phyloP scores from a whole-genome alignment of 108 stramenopile genomes.

The Nannochloropsis gaditana region DNA sequence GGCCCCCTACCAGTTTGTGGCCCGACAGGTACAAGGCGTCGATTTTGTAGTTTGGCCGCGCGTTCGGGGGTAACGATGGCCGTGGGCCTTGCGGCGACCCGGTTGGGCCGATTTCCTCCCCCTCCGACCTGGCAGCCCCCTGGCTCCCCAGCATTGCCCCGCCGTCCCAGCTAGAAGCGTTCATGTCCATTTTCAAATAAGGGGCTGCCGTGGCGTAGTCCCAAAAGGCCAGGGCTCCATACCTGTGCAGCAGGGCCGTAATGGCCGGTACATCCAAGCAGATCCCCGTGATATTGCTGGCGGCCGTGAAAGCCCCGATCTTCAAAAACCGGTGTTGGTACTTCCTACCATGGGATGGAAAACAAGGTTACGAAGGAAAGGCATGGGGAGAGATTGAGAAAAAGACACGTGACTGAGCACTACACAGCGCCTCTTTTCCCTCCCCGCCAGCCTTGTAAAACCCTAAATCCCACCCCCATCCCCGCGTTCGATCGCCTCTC shows the following conservation, averaged over 20 bases:
- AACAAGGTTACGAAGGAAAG: neutral
- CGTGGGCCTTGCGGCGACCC: neutral
- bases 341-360: neutral
- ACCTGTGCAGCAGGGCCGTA: constrained; percentile 63
- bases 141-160: neutral
- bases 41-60: constrained; percentile 49
- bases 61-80: neutral
- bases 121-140: neutral
- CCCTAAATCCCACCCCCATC: neutral
- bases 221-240: constrained; percentile 80
- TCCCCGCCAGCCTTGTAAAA: neutral
- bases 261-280: constrained; percentile 72
- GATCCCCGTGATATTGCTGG: constrained; percentile 84
- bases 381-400: neutral
- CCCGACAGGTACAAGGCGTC: constrained; percentile 57
- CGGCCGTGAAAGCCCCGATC: constrained; percentile 80
- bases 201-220: constrained; percentile 96
- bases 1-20: constrained; percentile 63
- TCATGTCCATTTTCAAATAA: constrained; percentile 79
- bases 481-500: neutral
- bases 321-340: constrained; percentile 49
- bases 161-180: constrained; percentile 41
- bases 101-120: neutral
- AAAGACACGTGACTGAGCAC: neutral
- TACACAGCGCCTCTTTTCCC: neutral